Percentiles rank a stretch among this genome's conserved stretches.
Conservation (phyloP, 495 filamentous ascomycete genomes). For the Penicillium coprophilum region DNA sequence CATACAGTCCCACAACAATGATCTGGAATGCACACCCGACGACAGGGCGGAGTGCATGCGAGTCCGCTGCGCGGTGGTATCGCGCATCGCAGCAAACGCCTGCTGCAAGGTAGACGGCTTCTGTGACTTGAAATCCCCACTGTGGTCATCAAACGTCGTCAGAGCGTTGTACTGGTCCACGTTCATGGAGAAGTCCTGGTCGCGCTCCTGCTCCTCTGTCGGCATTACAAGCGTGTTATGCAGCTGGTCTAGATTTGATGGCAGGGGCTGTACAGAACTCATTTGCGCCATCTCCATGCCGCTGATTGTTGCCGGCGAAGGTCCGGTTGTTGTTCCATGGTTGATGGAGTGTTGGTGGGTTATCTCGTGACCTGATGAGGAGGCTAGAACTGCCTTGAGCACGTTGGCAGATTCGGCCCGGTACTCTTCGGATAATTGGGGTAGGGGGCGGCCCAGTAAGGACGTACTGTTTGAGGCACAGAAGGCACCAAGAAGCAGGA, state of each 20-base stretch:
- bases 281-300: slow-evolving; percentile 50
- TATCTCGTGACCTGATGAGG: slow-evolving; percentile 37
- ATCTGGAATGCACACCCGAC: slow-evolving; percentile 84
- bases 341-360: slow-evolving; percentile 32
- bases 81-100: slow-evolving; percentile 76
- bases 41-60: slow-evolving; percentile 30
- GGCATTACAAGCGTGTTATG: slow-evolving; percentile 71
- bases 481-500: slow-evolving; percentile 94
- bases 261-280: slow-evolving; percentile 51
- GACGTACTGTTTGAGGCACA: slow-evolving; percentile 80
- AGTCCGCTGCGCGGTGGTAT: slow-evolving; percentile 51
- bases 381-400: slow-evolving; percentile 84
- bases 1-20: slow-evolving; percentile 91
- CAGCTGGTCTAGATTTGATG: slow-evolving; percentile 71
- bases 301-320: slow-evolving; percentile 42
- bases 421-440: slow-evolving; percentile 88
- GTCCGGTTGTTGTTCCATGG: slow-evolving; percentile 43
- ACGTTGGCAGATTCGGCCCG: slow-evolving; percentile 89
- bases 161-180: slow-evolving; percentile 87
- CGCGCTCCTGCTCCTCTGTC: slow-evolving; percentile 81
- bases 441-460: slow-evolving; percentile 61
- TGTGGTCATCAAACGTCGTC: slow-evolving; percentile 55
- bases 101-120: slow-evolving; percentile 70
- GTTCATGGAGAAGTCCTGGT: slow-evolving; percentile 83
- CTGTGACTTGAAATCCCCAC: slow-evolving; percentile 44